Evolutionary conservation across 2,329 filamentous ascomycete genomes (phyloP).

Genomic region (Phaeosphaeria sp.): DNA sequence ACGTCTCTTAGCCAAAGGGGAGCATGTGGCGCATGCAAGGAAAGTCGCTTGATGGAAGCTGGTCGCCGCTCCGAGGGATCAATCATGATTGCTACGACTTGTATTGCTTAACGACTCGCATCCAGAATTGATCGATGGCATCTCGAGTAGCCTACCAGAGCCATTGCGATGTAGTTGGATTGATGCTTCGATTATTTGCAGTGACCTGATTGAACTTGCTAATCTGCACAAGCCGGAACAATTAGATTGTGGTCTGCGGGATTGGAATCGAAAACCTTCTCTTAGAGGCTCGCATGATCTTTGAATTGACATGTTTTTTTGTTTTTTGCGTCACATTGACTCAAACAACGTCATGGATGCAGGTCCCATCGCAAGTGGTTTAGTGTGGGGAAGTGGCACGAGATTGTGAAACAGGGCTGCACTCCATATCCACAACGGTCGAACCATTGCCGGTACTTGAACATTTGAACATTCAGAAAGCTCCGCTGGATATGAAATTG

Average conservation of each 20-base stretch:
- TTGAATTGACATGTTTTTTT: neutral
- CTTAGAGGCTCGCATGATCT: neutral
- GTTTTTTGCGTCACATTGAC: neutral
- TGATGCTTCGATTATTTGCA: neutral
- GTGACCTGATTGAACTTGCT: neutral
- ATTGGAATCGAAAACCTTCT: neutral
- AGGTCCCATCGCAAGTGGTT: neutral
- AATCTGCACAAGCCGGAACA: neutral
- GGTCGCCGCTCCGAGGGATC: neutral
- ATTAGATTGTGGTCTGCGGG: neutral
- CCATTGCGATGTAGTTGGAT: neutral
- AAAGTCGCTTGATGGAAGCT: neutral
- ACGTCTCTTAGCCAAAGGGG: neutral
- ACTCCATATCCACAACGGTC: neutral
- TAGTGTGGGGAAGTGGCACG: neutral
- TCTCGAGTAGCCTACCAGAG: neutral
- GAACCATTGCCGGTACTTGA: neutral
- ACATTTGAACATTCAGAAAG: neutral
- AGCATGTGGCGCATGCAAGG: neutral
- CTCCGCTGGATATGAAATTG: neutral
- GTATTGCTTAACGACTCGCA: neutral
- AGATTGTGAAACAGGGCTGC: neutral
- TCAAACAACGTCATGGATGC: neutral
- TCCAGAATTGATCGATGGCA: neutral
- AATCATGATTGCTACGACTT: neutral